Conservation (phyloP, 768 basidiomycete species). For the Mycena rebaudengoi region DNA sequence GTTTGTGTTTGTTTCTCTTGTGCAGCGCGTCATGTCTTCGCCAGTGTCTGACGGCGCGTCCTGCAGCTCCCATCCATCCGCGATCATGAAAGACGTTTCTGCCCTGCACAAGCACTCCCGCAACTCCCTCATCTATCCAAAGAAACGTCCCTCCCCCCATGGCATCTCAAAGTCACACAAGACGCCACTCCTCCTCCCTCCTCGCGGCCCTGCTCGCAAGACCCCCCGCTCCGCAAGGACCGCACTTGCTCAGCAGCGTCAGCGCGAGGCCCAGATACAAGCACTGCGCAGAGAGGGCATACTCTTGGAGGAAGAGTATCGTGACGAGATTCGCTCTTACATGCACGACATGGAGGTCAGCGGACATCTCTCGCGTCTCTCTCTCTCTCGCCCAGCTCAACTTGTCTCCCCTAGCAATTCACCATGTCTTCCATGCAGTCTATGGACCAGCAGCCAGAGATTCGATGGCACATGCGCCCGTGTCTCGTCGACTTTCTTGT, state of each 20-base stretch:
- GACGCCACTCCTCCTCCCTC: slow-evolving; percentile 57
- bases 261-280: slow-evolving; percentile 72
- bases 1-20: slow-evolving; percentile 31
- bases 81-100: slow-evolving; percentile 83
- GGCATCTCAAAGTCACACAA: slow-evolving; percentile 77
- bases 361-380: slow-evolving; percentile 23
- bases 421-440: slow-evolving; percentile 94
- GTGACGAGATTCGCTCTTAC: slow-evolving; percentile 90
- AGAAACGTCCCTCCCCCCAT: slow-evolving; percentile 86
- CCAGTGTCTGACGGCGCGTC: slow-evolving; percentile 45
- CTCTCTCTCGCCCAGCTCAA: slow-evolving; percentile 25
- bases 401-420: slow-evolving; percentile 58
- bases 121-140: slow-evolving; percentile 75
- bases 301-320: slow-evolving; percentile 94
- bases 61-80: slow-evolving; percentile 29
- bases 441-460: slow-evolving; percentile 99
- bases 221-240: slow-evolving; percentile 74
- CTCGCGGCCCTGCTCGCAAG: slow-evolving; percentile 60
- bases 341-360: slow-evolving; percentile 99
- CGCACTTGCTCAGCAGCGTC: slow-evolving; percentile 67
- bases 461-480: slow-evolving; percentile 99
- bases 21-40: slow-evolving; percentile 51
- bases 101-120: slow-evolving; percentile 68
- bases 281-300: slow-evolving; percentile 78
- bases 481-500: slow-evolving; percentile 99